Evolutionary conservation across 768 basidiomycete genomes (phyloP).

Genomic region (Amanita polypyramis): DNA sequence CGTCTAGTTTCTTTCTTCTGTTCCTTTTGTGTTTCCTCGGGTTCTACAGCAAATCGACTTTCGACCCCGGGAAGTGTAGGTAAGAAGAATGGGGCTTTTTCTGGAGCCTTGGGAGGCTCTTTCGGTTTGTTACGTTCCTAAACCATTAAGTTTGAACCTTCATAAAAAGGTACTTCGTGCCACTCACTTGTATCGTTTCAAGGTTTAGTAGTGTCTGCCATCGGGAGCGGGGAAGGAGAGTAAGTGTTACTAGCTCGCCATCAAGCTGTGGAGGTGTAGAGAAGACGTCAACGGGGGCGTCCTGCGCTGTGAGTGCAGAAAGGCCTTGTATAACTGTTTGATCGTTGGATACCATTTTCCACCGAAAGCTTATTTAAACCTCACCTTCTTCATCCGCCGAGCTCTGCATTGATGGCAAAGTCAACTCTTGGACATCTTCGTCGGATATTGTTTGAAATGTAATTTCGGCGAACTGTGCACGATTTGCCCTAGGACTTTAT

Average conservation of each 20-base stretch:
- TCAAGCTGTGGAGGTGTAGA: constrained; percentile 83
- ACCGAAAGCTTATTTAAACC: constrained; percentile 7
- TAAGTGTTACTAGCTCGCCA: constrained; percentile 87
- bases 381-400: constrained; percentile 71
- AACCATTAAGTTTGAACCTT: background rate
- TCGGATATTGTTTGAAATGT: constrained; percentile 74
- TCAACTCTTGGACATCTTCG: constrained; percentile 56
- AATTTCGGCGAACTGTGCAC: constrained; percentile 86
- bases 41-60: constrained; percentile 57
- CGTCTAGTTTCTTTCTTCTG: constrained; percentile 36
- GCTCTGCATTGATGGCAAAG: constrained; percentile 80
- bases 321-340: constrained; percentile 60
- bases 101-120: constrained; percentile 89
- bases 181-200: constrained; percentile 78
- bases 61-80: constrained; percentile 88
- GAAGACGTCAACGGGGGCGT: constrained; percentile 58
- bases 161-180: background rate
- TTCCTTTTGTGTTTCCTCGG: constrained; percentile 25
- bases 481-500: constrained; percentile 67
- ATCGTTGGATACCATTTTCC: constrained; percentile 3
- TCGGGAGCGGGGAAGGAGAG: constrained; percentile 79
- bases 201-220: constrained; percentile 98
- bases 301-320: constrained; percentile 49
- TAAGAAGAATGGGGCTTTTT: constrained; percentile 95
- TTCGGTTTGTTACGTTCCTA: constrained; percentile 95